Evolutionary conservation across 2,329 filamentous ascomycete genomes (phyloP), one percentile per base, ranked within the genome.

Genomic region (Fusarium austroafricanum): DNA sequence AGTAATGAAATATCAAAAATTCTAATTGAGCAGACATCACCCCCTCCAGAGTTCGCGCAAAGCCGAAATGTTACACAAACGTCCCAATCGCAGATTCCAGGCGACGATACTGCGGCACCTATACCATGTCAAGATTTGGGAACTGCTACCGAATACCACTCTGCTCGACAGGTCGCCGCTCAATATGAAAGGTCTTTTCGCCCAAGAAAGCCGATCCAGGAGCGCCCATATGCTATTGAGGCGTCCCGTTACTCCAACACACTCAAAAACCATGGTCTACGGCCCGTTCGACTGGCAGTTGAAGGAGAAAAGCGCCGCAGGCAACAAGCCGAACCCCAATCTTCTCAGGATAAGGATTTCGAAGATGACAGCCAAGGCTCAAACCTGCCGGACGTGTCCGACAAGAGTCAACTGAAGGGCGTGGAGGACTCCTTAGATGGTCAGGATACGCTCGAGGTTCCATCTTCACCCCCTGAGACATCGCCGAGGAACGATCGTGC

Each of bases 171-270:
- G 54, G 62, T 70, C 14, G 71, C 75, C 8, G 71, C 79, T 28
- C 78, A 76, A 14, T 76, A 80, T 44, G 80, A 82, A 62, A 82
- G 86, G 33, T 86, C 83, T 6, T 76, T 89, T n/a, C 82, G 87
- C 9, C 85, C 86, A 2, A 82, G 87, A 20, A 89, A 88, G 62
- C 86, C 86, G 2, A 89, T 89, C 9, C 87, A 89, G 71, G 80
- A 88, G 70, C 86, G 88, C 43, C 87, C 87, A 5, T 89, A 89
- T 65, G 76, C 84, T 8, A 77, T 88, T 6, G 87, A 89, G 65
- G 84, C 82, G 71, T 85, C 82, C 1, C 82, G 83, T 28, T 88
- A 88, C 72, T 83, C 82, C 55, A 84, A 77, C 5, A 76, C 81
- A 20, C 82, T 88, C 68, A 86, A 83, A 70, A 82, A 82, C 5